These are phyloP conservation scores for Kodamaea kaohsiungensis DNA, from an alignment of 805 yeast species.

Conservation along the genomic window DNA sequence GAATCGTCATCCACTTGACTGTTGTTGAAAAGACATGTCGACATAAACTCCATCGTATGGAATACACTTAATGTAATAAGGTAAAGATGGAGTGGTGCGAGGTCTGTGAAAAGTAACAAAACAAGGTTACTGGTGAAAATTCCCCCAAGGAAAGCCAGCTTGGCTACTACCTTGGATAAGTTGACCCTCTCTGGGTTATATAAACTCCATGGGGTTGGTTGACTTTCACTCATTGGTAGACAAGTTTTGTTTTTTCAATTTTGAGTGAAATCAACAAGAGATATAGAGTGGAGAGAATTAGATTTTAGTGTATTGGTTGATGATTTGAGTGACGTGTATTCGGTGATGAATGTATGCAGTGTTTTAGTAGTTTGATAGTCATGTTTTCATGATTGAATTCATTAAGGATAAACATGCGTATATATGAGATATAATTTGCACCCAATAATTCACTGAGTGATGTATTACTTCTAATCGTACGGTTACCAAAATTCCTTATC, in stretches of 20 bases:
- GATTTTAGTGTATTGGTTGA: no score
- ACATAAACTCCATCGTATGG: constrained; percentile 80
- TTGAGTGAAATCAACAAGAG: neutral
- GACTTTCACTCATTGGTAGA: neutral
- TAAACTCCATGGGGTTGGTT: neutral
- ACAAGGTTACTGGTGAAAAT: constrained; percentile 19
- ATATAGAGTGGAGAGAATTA: no score
- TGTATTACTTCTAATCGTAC: no score
- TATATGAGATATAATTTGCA: no score
- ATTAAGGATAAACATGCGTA: no score
- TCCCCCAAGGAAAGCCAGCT: constrained; percentile 35
- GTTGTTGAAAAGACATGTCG: constrained; percentile 75
- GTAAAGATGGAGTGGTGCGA: constrained; percentile 8
- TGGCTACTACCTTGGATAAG: constrained; percentile 30
- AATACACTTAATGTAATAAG: constrained; percentile 43
- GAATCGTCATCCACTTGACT: constrained; percentile 65
- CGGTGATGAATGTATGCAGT: no score
- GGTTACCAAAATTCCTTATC: no score
- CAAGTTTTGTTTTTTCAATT: neutral
- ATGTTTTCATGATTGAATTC: no score
- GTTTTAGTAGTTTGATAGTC: no score
- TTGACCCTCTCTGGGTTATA: constrained; percentile 31
- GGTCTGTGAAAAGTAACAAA: neutral
- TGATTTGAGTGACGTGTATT: no score
- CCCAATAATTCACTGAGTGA: no score